Conservation (phyloP, 441 rosid genomes). For the Syzygium syzygioides region DNA sequence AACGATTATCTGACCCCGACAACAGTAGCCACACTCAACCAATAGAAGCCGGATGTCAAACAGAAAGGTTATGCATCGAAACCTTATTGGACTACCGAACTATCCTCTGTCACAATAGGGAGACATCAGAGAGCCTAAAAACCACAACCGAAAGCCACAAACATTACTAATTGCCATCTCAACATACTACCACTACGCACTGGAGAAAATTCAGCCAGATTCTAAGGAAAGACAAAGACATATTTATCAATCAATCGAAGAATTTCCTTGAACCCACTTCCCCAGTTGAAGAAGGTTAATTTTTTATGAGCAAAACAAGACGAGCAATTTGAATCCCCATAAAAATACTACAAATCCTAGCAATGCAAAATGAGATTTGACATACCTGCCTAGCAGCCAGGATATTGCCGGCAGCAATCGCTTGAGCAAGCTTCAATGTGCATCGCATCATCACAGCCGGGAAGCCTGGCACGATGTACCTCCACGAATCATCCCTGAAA, state of each 20-base stretch:
- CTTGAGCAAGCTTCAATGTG: conserved; percentile 56
- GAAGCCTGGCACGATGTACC: conserved; percentile 60
- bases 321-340: neutral
- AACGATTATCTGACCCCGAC: neutral
- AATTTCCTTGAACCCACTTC: neutral
- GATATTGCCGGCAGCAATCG: conserved; percentile 53
- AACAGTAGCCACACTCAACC: neutral
- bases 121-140: neutral
- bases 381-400: conserved; percentile 61
- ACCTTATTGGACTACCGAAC: neutral
- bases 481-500: conserved; percentile 58
- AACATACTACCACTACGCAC: neutral
- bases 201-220: neutral
- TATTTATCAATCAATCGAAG: neutral
- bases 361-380: neutral
- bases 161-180: neutral
- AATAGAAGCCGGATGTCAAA: neutral
- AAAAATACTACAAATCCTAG: neutral
- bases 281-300: neutral
- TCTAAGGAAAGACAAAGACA: neutral
- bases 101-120: neutral
- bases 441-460: conserved; percentile 51
- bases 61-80: neutral
- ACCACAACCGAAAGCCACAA: neutral
- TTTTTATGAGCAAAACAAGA: neutral